phyloP scores from a whole-genome alignment of 306 rosid genomes.

The Prunus padus region DNA sequence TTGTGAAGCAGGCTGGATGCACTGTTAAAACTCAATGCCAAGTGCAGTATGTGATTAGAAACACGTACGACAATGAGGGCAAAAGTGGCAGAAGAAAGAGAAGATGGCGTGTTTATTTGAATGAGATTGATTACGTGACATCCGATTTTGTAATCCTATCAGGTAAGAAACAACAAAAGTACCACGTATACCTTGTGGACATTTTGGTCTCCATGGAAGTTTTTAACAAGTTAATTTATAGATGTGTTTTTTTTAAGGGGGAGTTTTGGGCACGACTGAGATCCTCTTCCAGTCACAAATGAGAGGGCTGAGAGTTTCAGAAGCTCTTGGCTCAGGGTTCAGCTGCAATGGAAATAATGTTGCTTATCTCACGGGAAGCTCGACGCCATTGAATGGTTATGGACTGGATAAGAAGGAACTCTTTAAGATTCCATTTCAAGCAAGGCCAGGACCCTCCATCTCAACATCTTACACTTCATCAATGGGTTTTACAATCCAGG shows the following conservation, averaged over 20 bases:
- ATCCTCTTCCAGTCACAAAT: conserved; percentile 30
- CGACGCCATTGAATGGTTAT: conserved; percentile 22
- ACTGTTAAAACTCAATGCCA: conserved; percentile 22
- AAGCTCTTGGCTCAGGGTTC: conserved; percentile 34
- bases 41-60: conserved; percentile 29
- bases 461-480: conserved; percentile 32
- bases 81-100: conserved; percentile 7
- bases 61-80: conserved; percentile 9
- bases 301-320: conserved; percentile 31
- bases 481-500: conserved; percentile 31
- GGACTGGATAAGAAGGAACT: conserved; percentile 25
- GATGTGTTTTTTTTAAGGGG: conserved; percentile 9
- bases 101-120: conserved; percentile 39
- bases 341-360: conserved; percentile 36
- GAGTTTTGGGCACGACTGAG: conserved; percentile 37
- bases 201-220: neutral
- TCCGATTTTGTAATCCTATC: conserved; percentile 34
- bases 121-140: conserved; percentile 33
- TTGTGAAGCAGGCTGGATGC: conserved; percentile 32
- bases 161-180: conserved; percentile 11
- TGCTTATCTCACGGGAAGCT: conserved; percentile 30
- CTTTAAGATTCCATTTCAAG: conserved; percentile 26
- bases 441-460: conserved; percentile 35
- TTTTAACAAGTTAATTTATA: neutral
- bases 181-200: neutral